A percentile compares a stretch with the other conserved stretches of the same genome.
Evolutionary conservation across 306 rosid genomes (phyloP).

Genomic region (Begonia loranthoides): DNA sequence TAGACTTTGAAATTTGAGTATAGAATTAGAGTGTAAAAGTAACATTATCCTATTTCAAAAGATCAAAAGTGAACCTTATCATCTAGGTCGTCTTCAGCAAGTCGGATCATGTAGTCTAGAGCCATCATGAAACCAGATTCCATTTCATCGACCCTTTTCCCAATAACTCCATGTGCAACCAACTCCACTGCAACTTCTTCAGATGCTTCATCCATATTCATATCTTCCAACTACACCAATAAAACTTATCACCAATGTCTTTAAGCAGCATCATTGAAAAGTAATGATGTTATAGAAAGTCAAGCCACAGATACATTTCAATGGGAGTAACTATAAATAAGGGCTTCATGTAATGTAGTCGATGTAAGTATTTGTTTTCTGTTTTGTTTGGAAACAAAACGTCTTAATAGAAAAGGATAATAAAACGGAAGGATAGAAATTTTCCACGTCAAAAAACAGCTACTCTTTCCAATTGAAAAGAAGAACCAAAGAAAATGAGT

Average conservation of each 20-base stretch:
- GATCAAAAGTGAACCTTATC: conserved; percentile 44
- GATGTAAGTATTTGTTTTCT: too few relatives aligned
- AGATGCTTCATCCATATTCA: conserved; percentile 73
- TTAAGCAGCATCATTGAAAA: too few relatives aligned
- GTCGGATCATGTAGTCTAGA: conserved; percentile 84
- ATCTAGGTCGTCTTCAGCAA: conserved; percentile 69
- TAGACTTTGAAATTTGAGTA: too few relatives aligned
- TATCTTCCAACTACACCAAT: conserved; percentile 63
- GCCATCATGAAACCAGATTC: conserved; percentile 86
- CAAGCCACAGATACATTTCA: not conserved
- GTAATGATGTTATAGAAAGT: not conserved
- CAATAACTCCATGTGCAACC: conserved; percentile 95
- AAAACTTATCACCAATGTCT: not conserved
- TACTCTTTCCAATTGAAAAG: too few relatives aligned
- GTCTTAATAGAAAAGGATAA: too few relatives aligned
- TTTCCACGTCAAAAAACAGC: too few relatives aligned
- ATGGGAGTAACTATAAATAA: too few relatives aligned
- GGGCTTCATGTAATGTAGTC: too few relatives aligned
- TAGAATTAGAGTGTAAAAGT: too few relatives aligned
- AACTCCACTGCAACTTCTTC: conserved; percentile 90
- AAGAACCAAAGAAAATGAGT: too few relatives aligned
- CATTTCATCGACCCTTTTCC: conserved; percentile 95
- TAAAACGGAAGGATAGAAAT: too few relatives aligned
- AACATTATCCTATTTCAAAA: not conserved
- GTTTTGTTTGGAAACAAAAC: too few relatives aligned